phyloP scores from a whole-genome alignment of 1,139 yeast genomes.

The Geotrichum carabidarum region DNA sequence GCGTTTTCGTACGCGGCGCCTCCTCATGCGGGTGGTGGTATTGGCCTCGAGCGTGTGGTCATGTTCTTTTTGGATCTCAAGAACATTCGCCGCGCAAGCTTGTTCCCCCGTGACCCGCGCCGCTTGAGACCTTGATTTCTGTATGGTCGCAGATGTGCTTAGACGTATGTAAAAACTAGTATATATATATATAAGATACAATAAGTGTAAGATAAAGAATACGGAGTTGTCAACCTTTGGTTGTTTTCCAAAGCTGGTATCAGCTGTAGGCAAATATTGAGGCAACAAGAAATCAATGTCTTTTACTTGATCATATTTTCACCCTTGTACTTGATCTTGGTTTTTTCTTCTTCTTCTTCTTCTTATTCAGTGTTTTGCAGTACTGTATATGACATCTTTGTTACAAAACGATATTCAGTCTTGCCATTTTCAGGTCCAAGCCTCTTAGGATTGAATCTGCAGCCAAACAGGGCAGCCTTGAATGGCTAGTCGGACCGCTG shows the following conservation, averaged over 20 bases:
- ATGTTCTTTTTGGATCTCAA: slow-evolving; percentile 96
- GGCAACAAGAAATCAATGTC: too few species aligned
- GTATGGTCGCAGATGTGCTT: too few species aligned
- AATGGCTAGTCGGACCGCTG: too few species aligned
- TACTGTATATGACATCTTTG: not conserved
- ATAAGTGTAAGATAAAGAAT: not conserved
- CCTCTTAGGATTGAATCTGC: slow-evolving; percentile 32
- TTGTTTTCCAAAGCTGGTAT: not conserved
- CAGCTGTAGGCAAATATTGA: too few species aligned
- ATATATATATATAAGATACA: not conserved
- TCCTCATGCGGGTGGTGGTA: slow-evolving; percentile 99
- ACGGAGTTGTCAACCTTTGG: not conserved
- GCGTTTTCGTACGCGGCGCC: slow-evolving; percentile 94
- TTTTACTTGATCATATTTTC: too few species aligned
- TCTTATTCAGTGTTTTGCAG: not conserved
- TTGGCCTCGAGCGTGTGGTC: slow-evolving; percentile 96
- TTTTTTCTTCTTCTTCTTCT: not conserved
- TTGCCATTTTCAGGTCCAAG: slow-evolving; percentile 28
- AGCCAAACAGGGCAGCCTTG: slow-evolving; percentile 19
- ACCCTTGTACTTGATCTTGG: not conserved
- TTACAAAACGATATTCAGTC: slow-evolving; percentile 10
- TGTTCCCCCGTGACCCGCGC: slow-evolving; percentile 98
- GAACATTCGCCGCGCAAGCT: slow-evolving; percentile 93
- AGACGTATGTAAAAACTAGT: not conserved
- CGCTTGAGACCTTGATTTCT: slow-evolving; percentile 71